Evolutionary conservation across 192 early-diverging fungal genomes (phyloP).

Genomic region (Jimgerdemannia flammicorona): DNA sequence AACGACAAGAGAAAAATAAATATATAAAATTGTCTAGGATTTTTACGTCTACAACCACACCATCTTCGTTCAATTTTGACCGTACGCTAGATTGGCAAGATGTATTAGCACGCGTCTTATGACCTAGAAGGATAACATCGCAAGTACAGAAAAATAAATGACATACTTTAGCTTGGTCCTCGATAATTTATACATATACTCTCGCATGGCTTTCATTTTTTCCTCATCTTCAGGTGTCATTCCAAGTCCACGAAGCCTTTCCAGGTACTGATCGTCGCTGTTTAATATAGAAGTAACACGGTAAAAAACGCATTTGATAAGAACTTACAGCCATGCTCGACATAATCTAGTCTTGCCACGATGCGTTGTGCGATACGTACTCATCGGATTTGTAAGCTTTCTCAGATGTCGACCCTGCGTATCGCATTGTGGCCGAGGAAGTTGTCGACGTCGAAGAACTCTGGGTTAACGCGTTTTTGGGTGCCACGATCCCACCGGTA

Average conservation of each 20-base stretch:
- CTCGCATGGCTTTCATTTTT: constrained; percentile 66
- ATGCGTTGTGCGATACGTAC: neutral
- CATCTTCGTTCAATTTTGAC: constrained; percentile 19
- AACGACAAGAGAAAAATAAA: neutral
- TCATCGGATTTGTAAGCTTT: neutral
- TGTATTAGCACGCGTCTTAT: neutral
- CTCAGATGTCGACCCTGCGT: neutral
- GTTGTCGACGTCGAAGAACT: neutral
- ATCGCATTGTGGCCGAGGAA: neutral
- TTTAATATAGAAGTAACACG: neutral
- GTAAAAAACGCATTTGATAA: too few species aligned
- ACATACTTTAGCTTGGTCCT: constrained; percentile 38
- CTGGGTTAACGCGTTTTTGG: neutral
- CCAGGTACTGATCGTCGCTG: constrained; percentile 48
- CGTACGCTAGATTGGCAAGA: constrained; percentile 9
- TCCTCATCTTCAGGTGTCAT: constrained; percentile 76
- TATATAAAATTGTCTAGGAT: neutral
- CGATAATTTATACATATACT: constrained; percentile 75
- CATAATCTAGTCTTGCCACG: neutral
- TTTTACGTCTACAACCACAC: constrained; percentile 17
- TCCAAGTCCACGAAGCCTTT: constrained; percentile 57
- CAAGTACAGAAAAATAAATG: neutral
- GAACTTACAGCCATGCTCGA: too few species aligned
- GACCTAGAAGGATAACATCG: neutral
- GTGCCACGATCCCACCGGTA: neutral